These are phyloP conservation scores for Cymodocea nodosa DNA, from an alignment of 116 monocot species.

Conservation along the genomic window DNA sequence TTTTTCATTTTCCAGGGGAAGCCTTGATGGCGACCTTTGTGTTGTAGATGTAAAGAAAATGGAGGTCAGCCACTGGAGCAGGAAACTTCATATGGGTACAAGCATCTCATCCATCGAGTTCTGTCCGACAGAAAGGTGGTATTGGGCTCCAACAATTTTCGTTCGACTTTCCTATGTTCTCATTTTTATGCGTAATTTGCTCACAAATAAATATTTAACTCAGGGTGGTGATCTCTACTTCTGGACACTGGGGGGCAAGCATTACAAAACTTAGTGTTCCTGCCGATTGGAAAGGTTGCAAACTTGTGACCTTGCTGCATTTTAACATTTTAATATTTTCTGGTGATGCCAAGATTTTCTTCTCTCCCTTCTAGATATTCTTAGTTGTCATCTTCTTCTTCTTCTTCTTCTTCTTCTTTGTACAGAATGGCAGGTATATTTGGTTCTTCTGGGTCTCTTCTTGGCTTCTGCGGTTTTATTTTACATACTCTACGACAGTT, in stretches of 20 bases:
- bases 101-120: conserved; percentile 72
- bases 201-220: conserved; percentile 1
- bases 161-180: too few relatives aligned
- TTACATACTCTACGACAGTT: conserved; percentile 61
- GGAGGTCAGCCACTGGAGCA: conserved; percentile 88
- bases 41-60: conserved; percentile 89
- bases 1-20: conserved; percentile 39
- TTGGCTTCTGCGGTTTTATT: conserved; percentile 50
- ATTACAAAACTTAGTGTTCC: conserved; percentile 80
- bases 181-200: too few relatives aligned
- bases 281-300: conserved; percentile 97
- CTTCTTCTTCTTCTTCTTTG: neutral
- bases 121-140: conserved; percentile 91
- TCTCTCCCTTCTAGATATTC: neutral
- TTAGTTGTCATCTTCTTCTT: neutral
- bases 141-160: too few relatives aligned
- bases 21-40: conserved; percentile 85
- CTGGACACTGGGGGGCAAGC: conserved; percentile 63
- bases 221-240: conserved; percentile 82
- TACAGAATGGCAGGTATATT: conserved; percentile 89
- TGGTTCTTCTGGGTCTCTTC: conserved; percentile 68
- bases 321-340: too few relatives aligned
- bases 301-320: neutral
- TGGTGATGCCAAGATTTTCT: neutral
- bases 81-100: conserved; percentile 85